Base-by-base conservation (phyloP, 352 stramenopile species). In the Phytopythium delawarense region DNA sequence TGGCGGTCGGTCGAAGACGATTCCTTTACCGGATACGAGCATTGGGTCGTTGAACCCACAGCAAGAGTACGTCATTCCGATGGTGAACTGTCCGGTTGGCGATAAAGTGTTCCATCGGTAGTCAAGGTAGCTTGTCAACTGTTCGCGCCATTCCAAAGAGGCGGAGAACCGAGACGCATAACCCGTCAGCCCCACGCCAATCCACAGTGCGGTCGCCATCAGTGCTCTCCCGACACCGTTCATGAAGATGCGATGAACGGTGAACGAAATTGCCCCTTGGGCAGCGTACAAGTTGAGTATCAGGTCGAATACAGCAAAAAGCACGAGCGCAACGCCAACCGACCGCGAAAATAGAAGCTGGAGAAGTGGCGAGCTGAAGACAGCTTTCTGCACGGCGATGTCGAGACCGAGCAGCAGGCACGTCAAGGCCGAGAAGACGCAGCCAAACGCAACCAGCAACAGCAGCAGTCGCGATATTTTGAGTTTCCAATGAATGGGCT, bases 11-110 rank as follows among this genome's bases (percentile, higher is more conserved):
- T 87, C 79, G 30, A 81, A 88, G 20, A 81, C 61, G 12, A 87
- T 46, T 8, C 66, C 69, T 52, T 70, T 50, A 9, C 65, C 66
- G 9, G 61, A 59, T 1, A 81, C 45, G 3, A 81, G 48, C 15
- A 72, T 35, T 7, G 79, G 76, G 20, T 86, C 72, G 44, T 83
- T 72, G 40, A 84, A 88, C 9, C 79, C 79, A 46, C 76, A 88
- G 53, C 79, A 87, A 7, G 63, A 57, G 42, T 78, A 81, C 30
- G 82, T 69, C 5, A 88, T 53, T 21, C 72, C 69, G 46, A 83
- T 69, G 5, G 61, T 35, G 35, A 81, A 66, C 37, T 85, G 71
- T 7, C n/a, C 65, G 5, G 59, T 49, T 1, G 73, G 55, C 11
- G 49, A 40, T 13, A 88, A 32, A 7, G 54, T 54, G 39, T 66